Evolutionary conservation across 2,329 filamentous ascomycete genomes (phyloP).

Genomic region (Clonostachys rosea): DNA sequence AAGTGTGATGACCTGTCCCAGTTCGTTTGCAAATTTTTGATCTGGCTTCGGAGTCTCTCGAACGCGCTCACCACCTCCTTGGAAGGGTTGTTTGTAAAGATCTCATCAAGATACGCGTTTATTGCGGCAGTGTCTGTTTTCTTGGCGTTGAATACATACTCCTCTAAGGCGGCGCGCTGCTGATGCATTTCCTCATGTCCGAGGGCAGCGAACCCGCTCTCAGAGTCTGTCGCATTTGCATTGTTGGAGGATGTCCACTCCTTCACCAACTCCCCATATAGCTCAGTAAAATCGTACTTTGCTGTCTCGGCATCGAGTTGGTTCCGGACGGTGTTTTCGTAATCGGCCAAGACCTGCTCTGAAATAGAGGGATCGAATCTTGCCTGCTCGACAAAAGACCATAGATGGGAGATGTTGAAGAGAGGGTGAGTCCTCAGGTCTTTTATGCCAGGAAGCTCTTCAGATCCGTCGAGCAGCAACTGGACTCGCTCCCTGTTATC

Average conservation of each 20-base stretch:
- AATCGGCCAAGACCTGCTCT: not conserved
- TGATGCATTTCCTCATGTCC: conserved; percentile 48
- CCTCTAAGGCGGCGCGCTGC: conserved; percentile 48
- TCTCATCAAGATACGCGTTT: conserved; percentile 37
- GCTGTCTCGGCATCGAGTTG: conserved; percentile 25
- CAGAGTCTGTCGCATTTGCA: conserved; percentile 27
- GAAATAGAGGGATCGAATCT: not conserved
- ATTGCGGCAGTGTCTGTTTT: conserved; percentile 39
- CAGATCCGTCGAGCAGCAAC: conserved; percentile 24
- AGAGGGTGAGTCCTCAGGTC: not conserved
- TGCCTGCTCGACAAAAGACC: not conserved
- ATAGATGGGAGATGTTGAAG: not conserved
- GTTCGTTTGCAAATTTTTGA: not conserved
- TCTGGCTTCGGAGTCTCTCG: not conserved
- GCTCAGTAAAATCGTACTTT: conserved; percentile 49
- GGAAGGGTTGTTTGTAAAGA: conserved; percentile 31
- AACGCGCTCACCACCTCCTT: not conserved
- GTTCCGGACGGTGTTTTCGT: not conserved
- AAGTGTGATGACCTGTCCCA: not conserved
- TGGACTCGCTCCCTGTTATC: conserved; percentile 20
- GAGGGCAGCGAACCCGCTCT: conserved; percentile 13
- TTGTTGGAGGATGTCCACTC: conserved; percentile 39
- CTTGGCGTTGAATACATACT: conserved; percentile 43
- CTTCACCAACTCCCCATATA: conserved; percentile 50
- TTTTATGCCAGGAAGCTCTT: conserved; percentile 22